Evolutionary conservation across 1,139 yeast genomes (phyloP).

Genomic region (Protomyces arabidopsidicola): DNA sequence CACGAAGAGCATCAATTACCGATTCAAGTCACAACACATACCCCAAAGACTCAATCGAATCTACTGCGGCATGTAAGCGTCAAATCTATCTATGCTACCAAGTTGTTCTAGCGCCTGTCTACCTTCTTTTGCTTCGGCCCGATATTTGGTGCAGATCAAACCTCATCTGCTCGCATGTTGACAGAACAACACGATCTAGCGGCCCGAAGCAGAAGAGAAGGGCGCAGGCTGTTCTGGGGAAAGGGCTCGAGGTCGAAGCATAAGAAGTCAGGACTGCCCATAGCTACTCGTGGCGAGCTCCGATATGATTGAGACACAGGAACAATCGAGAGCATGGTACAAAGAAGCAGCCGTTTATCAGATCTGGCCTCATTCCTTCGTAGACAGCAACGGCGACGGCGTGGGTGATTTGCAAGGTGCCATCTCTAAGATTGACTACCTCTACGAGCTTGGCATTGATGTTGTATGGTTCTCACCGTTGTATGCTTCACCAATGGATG

Average conservation of each 20-base stretch:
- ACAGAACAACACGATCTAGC: background rate
- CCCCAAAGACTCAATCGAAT: too few relatives aligned
- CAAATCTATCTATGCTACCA: too few relatives aligned
- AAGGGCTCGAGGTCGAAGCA: too few relatives aligned
- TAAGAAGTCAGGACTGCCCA: too few relatives aligned
- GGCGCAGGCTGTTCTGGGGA: too few relatives aligned
- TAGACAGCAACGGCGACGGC: conserved; percentile 54
- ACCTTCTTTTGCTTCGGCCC: background rate
- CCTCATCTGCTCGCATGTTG: background rate
- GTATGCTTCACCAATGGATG: conserved; percentile 57
- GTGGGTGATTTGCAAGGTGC: conserved; percentile 57
- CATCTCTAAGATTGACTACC: conserved; percentile 50
- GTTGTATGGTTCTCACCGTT: conserved; percentile 57
- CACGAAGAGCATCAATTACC: too few relatives aligned
- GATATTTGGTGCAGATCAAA: background rate
- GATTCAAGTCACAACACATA: too few relatives aligned
- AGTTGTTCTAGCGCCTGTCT: too few relatives aligned
- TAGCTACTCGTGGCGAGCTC: background rate
- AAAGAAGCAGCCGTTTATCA: conserved; percentile 54
- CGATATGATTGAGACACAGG: background rate
- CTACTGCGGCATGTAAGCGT: too few relatives aligned
- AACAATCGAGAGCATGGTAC: conserved; percentile 46
- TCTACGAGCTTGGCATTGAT: conserved; percentile 51
- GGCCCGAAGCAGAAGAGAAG: background rate
- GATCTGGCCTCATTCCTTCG: conserved; percentile 56